Evolutionary conservation across 805 yeast species (phyloP), one percentile per base, ranked within the genome.

Genomic region (Kuraishia floccosa): DNA sequence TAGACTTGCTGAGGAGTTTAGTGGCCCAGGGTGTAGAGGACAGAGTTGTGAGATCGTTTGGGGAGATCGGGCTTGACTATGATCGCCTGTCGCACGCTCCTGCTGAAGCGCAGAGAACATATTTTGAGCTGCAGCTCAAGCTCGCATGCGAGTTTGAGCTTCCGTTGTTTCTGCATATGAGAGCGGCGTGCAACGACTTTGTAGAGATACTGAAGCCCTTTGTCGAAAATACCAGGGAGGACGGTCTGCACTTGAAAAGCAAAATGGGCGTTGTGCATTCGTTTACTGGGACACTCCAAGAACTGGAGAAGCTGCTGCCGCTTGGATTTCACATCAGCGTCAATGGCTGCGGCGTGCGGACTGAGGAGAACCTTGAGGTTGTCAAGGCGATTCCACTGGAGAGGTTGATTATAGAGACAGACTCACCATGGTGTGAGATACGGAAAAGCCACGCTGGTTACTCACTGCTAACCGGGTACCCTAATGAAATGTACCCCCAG

Each of bases 401-500:
- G 4, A 68, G 64, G 43, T 51, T 91, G 26, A 54, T 89, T 65
- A 68, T 91, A 7, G 99, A 91, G 49, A 89, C 96, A 0, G 98
- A 91, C 55, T 86, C 96, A 3, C 98, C 99, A 1, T 91, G 98
- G 98, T 91, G 99, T 58, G 97, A 87, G 47, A 72, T 91, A 28
- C 65, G 93, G 35, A 81, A 72, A 40, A 67, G 91, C 7, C 95
- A 85, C 49, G 84, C 85, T 2, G 69, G 91, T 11, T 73, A 70
- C 53, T 57, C 70, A 38, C 65, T 60, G 38, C 48, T 86, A 19
- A 54, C 73, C 0, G 45, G 57, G 6, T 68, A 71, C 38, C 83
- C 83, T 3, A 75, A 71, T 44, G 56, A 50, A 11, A 69, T 59
- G 34, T 76, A 73, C 39, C 82, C 82, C 1, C 39, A 48, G 26